Conservation (phyloP, 2,329 filamentous ascomycete genomes). For the Talaromyces sp. region DNA sequence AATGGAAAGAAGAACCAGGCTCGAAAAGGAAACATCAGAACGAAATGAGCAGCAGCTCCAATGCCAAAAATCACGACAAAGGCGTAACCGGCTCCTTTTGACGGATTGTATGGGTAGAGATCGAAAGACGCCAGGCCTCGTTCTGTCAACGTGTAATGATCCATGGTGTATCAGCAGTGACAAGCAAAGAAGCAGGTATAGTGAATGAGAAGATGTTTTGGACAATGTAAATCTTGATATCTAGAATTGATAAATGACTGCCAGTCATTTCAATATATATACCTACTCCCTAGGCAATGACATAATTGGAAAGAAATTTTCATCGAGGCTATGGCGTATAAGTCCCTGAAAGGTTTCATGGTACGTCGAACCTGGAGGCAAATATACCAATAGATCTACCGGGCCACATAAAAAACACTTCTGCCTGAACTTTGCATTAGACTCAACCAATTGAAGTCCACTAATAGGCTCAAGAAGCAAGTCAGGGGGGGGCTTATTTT, state of each 20-base stretch:
- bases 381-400: background rate
- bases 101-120: constrained; percentile 38
- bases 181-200: constrained; percentile 23
- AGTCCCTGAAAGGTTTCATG: background rate
- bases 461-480: background rate
- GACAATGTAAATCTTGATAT: background rate
- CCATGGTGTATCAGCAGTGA: background rate
- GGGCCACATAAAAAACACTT: background rate
- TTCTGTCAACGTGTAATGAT: constrained; percentile 19
- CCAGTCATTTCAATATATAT: background rate
- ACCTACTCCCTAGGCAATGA: background rate
- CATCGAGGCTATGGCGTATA: background rate
- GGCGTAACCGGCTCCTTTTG: constrained; percentile 32
- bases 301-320: background rate
- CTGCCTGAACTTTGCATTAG: background rate
- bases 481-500: background rate
- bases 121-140: constrained; percentile 32
- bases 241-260: background rate
- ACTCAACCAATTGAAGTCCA: background rate
- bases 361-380: background rate
- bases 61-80: constrained; percentile 37
- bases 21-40: constrained; percentile 30
- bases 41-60: constrained; percentile 29
- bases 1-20: constrained; percentile 39
- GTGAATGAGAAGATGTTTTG: constrained; percentile 12